A percentile compares a stretch with the other conserved stretches of the same genome.
Evolutionary conservation across 257 asterid genomes (phyloP).

Genomic region (Forsythia suspensa): DNA sequence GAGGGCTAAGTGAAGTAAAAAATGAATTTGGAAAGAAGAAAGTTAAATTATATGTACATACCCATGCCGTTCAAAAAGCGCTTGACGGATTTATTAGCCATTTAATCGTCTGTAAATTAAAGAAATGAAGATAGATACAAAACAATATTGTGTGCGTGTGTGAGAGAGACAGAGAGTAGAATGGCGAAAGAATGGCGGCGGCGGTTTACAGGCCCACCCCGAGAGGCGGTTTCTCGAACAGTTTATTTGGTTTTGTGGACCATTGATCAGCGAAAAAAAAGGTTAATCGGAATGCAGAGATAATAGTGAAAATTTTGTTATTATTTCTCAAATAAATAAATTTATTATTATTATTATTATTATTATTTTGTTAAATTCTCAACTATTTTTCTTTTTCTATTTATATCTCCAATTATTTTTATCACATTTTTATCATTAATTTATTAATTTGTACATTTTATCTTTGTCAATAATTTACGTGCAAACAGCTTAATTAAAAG

Average conservation of each 20-base stretch:
- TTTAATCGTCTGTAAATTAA: conserved; percentile 6
- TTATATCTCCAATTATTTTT: no score
- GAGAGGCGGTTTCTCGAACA: not conserved
- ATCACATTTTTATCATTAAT: no score
- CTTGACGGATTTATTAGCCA: conserved; percentile 44
- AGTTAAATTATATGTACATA: not conserved
- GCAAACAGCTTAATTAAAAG: no score
- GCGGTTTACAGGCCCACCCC: not conserved
- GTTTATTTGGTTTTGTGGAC: not conserved
- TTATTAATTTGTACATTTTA: no score
- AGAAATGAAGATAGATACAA: not conserved
- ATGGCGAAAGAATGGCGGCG: not conserved
- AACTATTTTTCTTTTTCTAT: no score
- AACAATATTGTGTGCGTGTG: not conserved
- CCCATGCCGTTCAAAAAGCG: conserved; percentile 44
- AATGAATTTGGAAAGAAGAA: conserved; percentile 3
- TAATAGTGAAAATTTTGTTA: no score
- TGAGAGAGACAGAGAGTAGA: not conserved
- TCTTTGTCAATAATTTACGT: no score
- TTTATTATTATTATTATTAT: no score
- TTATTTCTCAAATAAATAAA: no score
- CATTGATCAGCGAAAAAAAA: not conserved
- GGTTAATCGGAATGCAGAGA: not conserved
- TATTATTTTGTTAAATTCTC: no score
- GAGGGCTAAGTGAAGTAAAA: not conserved